Percentiles rank a stretch among this genome's conserved stretches.
Conservation (phyloP, 805 yeast species). For the Lachancea mirantina region DNA sequence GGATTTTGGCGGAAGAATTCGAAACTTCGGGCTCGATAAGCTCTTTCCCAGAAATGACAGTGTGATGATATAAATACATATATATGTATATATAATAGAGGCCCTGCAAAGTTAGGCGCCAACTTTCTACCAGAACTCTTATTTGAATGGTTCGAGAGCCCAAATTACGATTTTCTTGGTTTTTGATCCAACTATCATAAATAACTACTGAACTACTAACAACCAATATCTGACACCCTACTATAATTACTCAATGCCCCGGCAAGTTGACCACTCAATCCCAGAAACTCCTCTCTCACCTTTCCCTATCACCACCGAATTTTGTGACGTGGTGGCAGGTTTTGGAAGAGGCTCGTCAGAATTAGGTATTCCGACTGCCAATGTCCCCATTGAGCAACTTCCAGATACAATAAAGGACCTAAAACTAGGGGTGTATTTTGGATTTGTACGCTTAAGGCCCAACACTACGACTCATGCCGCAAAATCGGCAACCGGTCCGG, state of each 20-base stretch:
- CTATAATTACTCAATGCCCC: constrained; percentile 4
- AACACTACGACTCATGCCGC: constrained; percentile 4
- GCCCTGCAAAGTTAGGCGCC: no score
- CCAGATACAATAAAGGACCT: constrained; percentile 36
- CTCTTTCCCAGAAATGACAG: constrained; percentile 31
- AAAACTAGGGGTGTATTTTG: constrained; percentile 85
- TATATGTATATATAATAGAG: neutral
- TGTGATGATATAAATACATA: constrained; percentile 10
- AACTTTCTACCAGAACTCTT: no score
- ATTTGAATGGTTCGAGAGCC: neutral
- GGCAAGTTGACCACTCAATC: constrained; percentile 25
- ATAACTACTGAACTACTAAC: neutral
- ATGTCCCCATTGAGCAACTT: constrained; percentile 55
- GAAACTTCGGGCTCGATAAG: constrained; percentile 38
- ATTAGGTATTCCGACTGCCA: constrained; percentile 93
- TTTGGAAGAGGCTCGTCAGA: constrained; percentile 95
- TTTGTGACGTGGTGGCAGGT: constrained; percentile 59
- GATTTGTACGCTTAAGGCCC: constrained; percentile 52
- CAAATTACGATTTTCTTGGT: neutral
- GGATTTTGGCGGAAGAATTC: constrained; percentile 80
- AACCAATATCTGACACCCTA: neutral
- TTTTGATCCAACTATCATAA: neutral
- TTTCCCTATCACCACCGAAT: constrained; percentile 41
- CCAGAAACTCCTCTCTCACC: constrained; percentile 40
- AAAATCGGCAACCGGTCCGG: constrained; percentile 26